A percentile compares a stretch with the other conserved stretches of the same genome.
Conservation (phyloP, 2,329 filamentous ascomycete genomes). For the Leptoxyphium fumago region DNA sequence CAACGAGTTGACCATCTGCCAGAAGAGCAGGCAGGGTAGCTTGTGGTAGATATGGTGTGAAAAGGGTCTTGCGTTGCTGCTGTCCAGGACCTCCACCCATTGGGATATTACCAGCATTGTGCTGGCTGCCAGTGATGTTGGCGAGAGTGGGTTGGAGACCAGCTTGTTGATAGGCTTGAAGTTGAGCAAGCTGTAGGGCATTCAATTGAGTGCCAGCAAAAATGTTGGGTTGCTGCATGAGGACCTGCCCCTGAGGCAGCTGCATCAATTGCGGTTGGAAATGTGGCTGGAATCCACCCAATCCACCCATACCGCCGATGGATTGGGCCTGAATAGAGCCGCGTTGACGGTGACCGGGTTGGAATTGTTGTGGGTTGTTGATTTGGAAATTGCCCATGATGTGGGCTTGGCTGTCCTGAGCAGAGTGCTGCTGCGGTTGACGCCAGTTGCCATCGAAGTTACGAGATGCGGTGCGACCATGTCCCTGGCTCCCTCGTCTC, state of each 20-base stretch:
- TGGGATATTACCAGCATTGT: constrained; percentile 32
- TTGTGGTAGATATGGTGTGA: constrained; percentile 94
- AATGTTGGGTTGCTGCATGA: constrained; percentile 64
- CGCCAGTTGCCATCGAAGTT: constrained; percentile 99
- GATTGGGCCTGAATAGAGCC: constrained; percentile 71
- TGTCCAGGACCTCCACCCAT: constrained; percentile 44
- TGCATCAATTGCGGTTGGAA: constrained; percentile 73
- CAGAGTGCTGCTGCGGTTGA: constrained; percentile 48
- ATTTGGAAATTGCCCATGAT: constrained; percentile 51
- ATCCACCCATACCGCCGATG: constrained; percentile 66
- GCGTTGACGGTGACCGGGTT: constrained; percentile 78
- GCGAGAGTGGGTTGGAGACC: constrained; percentile 45
- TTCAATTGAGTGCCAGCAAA: constrained; percentile 77
- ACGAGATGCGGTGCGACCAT: constrained; percentile 68
- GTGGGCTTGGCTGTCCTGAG: constrained; percentile 25
- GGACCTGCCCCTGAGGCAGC: constrained; percentile 67
- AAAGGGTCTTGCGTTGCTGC: constrained; percentile 93
- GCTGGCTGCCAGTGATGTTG: constrained; percentile 28
- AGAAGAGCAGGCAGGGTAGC: constrained; percentile 83
- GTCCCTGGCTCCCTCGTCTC: constrained; percentile 63
- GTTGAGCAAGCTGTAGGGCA: constrained; percentile 72
- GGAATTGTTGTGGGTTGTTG: constrained; percentile 61
- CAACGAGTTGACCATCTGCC: constrained; percentile 83
- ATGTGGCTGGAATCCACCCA: constrained; percentile 58
- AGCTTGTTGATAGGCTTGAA: constrained; percentile 82